A percentile compares a stretch with the other conserved stretches of the same genome.
Evolutionary conservation across 306 rosid genomes (phyloP).

Genomic region (Sechiopsis laciniata): DNA sequence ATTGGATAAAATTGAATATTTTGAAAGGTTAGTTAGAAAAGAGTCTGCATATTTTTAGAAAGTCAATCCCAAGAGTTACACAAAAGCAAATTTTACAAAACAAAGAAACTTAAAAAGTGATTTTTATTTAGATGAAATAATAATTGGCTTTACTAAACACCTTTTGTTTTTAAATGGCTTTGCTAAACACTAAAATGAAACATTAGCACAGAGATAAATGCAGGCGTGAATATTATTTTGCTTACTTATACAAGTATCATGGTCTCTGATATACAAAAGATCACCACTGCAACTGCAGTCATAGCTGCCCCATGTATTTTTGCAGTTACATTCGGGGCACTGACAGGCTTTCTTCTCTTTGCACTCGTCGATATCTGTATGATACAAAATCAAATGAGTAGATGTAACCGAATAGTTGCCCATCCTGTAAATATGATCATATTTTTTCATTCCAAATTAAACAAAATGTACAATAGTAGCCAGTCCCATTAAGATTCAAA

Average conservation of each 20-base stretch:
- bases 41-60: too few relatives aligned
- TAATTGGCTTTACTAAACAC: too few relatives aligned
- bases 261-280: conserved; percentile 86
- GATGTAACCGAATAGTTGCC: not conserved
- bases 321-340: conserved; percentile 95
- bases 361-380: conserved; percentile 95
- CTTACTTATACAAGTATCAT: conserved; percentile 93
- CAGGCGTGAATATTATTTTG: too few relatives aligned
- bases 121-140: too few relatives aligned
- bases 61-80: too few relatives aligned
- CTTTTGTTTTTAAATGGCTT: too few relatives aligned
- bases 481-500: not conserved
- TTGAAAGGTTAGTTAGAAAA: too few relatives aligned
- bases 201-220: not conserved
- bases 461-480: not conserved
- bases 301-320: conserved; percentile 96
- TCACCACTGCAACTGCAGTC: conserved; percentile 82
- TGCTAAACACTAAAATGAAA: not conserved
- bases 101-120: too few relatives aligned
- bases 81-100: too few relatives aligned
- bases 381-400: too few relatives aligned
- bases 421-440: not conserved
- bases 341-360: conserved; percentile 86
- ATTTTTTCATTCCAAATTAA: conserved; percentile 9
- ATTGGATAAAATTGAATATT: too few relatives aligned